These are phyloP conservation scores for Suillus subalutaceus DNA, from an alignment of 768 basidiomycete species.

Conservation along the genomic window DNA sequence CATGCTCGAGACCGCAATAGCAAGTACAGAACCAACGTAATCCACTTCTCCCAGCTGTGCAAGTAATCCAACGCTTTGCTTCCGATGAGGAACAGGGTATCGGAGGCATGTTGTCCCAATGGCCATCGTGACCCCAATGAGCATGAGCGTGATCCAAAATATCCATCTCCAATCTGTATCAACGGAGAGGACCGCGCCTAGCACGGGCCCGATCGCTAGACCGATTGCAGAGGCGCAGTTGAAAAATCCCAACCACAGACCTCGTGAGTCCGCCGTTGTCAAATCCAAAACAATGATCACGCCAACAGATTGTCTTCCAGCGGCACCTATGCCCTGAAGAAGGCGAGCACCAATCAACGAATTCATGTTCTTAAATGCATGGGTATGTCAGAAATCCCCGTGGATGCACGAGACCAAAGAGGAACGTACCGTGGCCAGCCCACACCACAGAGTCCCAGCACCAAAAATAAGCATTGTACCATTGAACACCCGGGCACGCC, in stretches of 20 bases:
- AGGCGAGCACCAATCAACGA: constrained; percentile 37
- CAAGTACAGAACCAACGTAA: constrained; percentile 34
- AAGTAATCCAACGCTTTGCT: constrained; percentile 34
- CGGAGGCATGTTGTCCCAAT: constrained; percentile 29
- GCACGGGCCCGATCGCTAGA: constrained; percentile 47
- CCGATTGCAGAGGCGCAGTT: constrained; percentile 43
- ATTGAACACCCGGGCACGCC: constrained; percentile 37
- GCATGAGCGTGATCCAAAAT: constrained; percentile 45
- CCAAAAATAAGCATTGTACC: constrained; percentile 39
- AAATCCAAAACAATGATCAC: constrained; percentile 39
- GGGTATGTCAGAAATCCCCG: constrained; percentile 13
- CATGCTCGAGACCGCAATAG: constrained; percentile 36
- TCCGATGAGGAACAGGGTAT: constrained; percentile 36
- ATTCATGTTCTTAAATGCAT: constrained; percentile 32
- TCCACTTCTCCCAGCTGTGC: constrained; percentile 38
- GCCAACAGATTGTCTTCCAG: constrained; percentile 39
- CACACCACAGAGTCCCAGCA: constrained; percentile 38
- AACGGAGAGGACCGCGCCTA: constrained; percentile 49
- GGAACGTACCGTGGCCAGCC: constrained; percentile 30
- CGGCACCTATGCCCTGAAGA: constrained; percentile 40
- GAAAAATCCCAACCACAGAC: constrained; percentile 40
- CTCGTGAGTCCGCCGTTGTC: constrained; percentile 38
- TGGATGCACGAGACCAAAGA: constrained; percentile 1
- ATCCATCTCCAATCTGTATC: constrained; percentile 49
- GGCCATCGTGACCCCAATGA: constrained; percentile 33